These are phyloP conservation scores for Fusarium nanum DNA, from an alignment of 2,329 filamentous ascomycete genomes.

Conservation along the genomic window DNA sequence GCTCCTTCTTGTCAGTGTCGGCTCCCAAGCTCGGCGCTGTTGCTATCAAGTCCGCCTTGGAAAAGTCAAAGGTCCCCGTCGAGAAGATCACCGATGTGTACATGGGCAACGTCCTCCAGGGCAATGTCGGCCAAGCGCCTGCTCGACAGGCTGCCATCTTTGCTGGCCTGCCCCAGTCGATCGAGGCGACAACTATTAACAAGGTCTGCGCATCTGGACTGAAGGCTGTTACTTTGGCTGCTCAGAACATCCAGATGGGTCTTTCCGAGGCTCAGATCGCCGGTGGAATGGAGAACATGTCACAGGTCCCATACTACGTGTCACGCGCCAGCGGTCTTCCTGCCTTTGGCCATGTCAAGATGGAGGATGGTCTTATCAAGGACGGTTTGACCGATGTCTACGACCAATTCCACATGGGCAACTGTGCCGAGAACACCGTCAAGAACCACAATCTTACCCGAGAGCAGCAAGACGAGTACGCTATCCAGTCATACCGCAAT, in stretches of 20 bases:
- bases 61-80: conserved; percentile 84
- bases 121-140: conserved; percentile 85
- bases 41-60: conserved; percentile 90
- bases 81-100: conserved; percentile 91
- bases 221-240: conserved; percentile 90
- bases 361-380: conserved; percentile 93
- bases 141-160: conserved; percentile 92
- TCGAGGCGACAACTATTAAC: conserved; percentile 94
- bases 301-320: conserved; percentile 89
- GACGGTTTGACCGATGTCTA: conserved; percentile 97
- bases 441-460: conserved; percentile 86
- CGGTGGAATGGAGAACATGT: conserved; percentile 99
- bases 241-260: conserved; percentile 94
- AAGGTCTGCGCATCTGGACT: conserved; percentile 97
- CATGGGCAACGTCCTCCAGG: conserved; percentile 96
- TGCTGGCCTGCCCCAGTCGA: conserved; percentile 81
- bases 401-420: conserved; percentile 97
- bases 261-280: conserved; percentile 89
- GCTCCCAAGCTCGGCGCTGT: conserved; percentile 90
- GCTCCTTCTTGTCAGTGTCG: conserved; percentile 83
- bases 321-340: conserved; percentile 84
- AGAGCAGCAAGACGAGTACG: conserved; percentile 90
- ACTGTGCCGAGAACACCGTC: conserved; percentile 93
- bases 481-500: conserved; percentile 88
- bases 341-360: conserved; percentile 85